Base-by-base conservation (phyloP, 164 flowering plant genomes). In the Stephania yunnanensis region DNA sequence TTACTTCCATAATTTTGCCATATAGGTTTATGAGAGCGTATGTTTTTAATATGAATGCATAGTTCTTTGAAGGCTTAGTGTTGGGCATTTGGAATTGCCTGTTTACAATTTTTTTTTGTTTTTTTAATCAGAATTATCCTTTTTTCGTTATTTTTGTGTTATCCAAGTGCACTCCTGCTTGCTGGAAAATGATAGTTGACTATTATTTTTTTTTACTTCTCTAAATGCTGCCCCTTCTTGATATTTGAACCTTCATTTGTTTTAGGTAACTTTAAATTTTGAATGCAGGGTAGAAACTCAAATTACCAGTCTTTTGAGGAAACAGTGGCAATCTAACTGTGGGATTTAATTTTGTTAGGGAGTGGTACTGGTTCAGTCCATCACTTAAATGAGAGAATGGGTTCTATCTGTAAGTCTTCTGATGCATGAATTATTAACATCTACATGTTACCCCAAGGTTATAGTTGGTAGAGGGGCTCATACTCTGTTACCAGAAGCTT, bases 51-150 rank as follows among this genome's bases (percentile, higher is more conserved):
- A 25, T 1, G 36, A 11, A 30, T 3, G n/a, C n/a, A 8, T 64
- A 19, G 25, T 68, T 15, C 17, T 67, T 20, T 68, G 2, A 10
- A 20, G 25, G 36, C 55, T 7, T 50, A 68, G 65, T 50, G 29
- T 20, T 70, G 72, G 64, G 55, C 11, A 29, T 73, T 65, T 46
- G 48, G 71, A 69, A 75, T 36, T 72, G 22, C 74, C 53, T 67
- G 31, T 73, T 10, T 46, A 53, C 29, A 29, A 55, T 58, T 52
- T 19, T 20, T 50, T 74, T 10, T 25, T 52, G 20, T 70, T 61
- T 61, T 1, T 0, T 61, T 61, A 9, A 61, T 25, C 1, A 1
- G 25, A 61, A 61, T n/a, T 61, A 5, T 19, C 22, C 7, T 58
- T 61, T 61, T 61, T 61, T 17, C 3, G 7, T 61, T 61, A 1